phyloP scores from a whole-genome alignment of 2,329 filamentous ascomycete species.

The Beauveria sp. region DNA sequence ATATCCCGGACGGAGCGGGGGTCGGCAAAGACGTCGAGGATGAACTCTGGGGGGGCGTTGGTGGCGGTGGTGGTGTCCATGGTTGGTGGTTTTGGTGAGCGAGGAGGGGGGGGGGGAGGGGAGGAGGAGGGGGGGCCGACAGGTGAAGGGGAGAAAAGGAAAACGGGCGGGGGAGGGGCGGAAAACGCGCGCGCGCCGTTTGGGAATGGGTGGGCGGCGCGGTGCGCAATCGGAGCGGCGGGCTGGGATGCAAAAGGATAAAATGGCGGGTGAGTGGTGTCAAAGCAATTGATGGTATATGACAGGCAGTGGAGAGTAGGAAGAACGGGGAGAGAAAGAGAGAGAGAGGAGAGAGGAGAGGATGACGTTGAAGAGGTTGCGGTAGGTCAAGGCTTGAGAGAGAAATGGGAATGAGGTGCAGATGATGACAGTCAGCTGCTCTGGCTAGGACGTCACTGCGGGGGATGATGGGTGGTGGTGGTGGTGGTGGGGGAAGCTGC shows the following conservation, averaged over 20 bases:
- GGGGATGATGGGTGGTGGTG: not conserved
- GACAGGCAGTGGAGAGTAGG: not conserved
- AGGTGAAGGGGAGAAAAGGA: not conserved
- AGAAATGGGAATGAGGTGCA: not conserved
- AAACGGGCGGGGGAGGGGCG: not conserved
- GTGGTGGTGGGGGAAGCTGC: too few relatives aligned
- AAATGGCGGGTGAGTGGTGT: not conserved
- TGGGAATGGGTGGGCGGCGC: not conserved
- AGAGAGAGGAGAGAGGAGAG: not conserved
- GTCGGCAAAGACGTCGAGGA: slow-evolving; percentile 89
- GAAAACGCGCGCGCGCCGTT: not conserved
- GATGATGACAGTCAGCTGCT: slow-evolving; percentile 5
- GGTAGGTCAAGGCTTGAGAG: too few relatives aligned
- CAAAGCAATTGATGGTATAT: not conserved
- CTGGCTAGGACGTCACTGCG: too few relatives aligned
- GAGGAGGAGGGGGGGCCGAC: not conserved
- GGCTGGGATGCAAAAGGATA: not conserved
- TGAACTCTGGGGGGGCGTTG: slow-evolving; percentile 67
- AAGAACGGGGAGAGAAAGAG: not conserved
- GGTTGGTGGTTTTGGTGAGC: not conserved
- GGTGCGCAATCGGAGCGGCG: not conserved
- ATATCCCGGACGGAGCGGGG: slow-evolving; percentile 84
- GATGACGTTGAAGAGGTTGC: not conserved
- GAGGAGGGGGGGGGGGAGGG: not conserved
- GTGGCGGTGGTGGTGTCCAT: slow-evolving; percentile 33